Evolutionary conservation across 106 monocot species (phyloP), one percentile per base, ranked within the genome.

Genomic region (Vanilla planifolia): DNA sequence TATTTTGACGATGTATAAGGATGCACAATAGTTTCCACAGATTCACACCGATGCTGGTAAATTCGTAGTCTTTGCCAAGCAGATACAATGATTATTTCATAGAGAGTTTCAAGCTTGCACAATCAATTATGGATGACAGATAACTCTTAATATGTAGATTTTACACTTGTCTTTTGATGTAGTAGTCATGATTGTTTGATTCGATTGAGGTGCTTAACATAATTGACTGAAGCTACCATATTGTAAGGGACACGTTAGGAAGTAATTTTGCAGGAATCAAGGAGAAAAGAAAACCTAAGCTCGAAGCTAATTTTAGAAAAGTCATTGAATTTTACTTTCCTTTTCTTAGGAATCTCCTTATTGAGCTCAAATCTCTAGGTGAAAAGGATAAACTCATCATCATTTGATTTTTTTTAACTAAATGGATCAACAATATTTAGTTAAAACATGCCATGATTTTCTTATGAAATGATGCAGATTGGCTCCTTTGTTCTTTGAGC

Each of bases 11-110:
- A 88, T 64, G 91, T 74, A 60, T 98, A 98, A 10, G 91, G 55
- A 85, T 84, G 76, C 25, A 98, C 77, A 63, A 64, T 47, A n/a
- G 87, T 91, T 76, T 98, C 96, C 77, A 75, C 75, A 23, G 64
- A 73, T 77, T 98, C 91, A 71, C 96, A 98, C 67, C 63, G 84
- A 29, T 91, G 96, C 50, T 98, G 96, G 67, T 88, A 90, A 55
- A 98, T 67, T 43, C 96, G 77, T 9, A 98, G 43, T 46, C 73
- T 91, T 91, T 98, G 81, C 15, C 67, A 72, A n/a, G n/a, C n/a
- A n/a, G n/a, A n/a, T n/a, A n/a, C n/a, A n/a, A n/a, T n/a, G n/a
- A n/a, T n/a, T n/a, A n/a, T n/a, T n/a, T n/a, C n/a, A n/a, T n/a
- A n/a, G n/a, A n/a, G n/a, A n/a, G n/a, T n/a, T n/a, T n/a, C n/a